phyloP scores from a whole-genome alignment of 148 eudicot species.

The Cornus florida region DNA sequence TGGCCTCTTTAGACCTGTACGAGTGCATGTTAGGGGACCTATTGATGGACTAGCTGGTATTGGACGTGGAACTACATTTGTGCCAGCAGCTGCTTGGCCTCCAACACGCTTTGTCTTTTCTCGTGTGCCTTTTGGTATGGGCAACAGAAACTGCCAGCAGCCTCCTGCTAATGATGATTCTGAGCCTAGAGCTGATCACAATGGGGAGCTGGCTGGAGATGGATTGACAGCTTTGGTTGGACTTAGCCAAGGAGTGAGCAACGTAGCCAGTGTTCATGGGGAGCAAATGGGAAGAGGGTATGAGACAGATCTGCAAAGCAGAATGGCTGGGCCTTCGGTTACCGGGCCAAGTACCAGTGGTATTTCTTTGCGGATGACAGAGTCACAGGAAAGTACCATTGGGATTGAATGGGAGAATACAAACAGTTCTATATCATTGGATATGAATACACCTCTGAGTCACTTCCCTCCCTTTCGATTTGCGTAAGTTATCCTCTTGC shows the following conservation, averaged over 20 bases:
- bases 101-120: conserved; percentile 96
- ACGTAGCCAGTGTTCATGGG: conserved; percentile 39
- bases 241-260: conserved; percentile 78
- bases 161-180: conserved; percentile 83
- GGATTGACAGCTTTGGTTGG: conserved; percentile 98
- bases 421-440: conserved; percentile 79
- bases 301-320: conserved; percentile 50
- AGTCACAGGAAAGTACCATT: conserved; percentile 56
- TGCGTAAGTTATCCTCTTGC: conserved; percentile 57
- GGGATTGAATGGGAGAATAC: conserved; percentile 79
- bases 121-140: conserved; percentile 84
- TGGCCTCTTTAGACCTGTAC: conserved; percentile 83
- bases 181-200: conserved; percentile 77
- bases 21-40: conserved; percentile 90
- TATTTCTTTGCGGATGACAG: conserved; percentile 56
- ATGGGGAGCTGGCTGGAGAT: conserved; percentile 73
- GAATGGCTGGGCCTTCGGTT: conserved; percentile 49
- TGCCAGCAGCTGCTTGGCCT: conserved; percentile 78
- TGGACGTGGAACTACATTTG: conserved; percentile 83
- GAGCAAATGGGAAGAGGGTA: conserved; percentile 55
- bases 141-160: conserved; percentile 80
- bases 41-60: conserved; percentile 97
- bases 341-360: conserved; percentile 59
- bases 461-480: conserved; percentile 99
- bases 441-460: conserved; percentile 88